Evolutionary conservation across 129 eudicot genomes (phyloP), one percentile per base, ranked within the genome.

Genomic region (Arctium lappa): DNA sequence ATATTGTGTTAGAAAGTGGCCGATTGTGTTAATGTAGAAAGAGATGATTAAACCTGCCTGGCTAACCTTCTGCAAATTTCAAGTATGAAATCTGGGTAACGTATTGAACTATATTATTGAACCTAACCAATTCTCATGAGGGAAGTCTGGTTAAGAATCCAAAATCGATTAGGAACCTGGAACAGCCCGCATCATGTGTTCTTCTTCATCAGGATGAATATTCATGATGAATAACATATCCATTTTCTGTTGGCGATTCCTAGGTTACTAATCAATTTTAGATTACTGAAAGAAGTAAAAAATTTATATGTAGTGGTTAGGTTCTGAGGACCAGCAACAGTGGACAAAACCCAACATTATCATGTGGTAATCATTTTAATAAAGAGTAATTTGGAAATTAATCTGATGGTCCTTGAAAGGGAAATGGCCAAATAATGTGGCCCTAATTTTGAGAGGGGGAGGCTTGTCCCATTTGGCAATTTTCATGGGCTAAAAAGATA

Each of bases 331-430:
- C 74, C 46, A 16, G 40, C 46, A 68, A 18, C 3, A 42, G 53
- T 30, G 75, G 33, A 75, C 22, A 44, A 63, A 39, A 65, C 1
- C 74, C 38, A 75, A 75, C 50, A n/a, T 27, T 74, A 39, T 60
- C 60, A 66, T 63, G 85, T 74, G 80, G 37, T 81, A 66, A 81
- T 68, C 75, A 31, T 82, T 44, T 69, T 68, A 48, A 48, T 12
- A 22, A 12, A 69, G 39, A 40, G 39, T 68, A 10, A 18, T 48
- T 40, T 75, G 10, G 79, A 62, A 81, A 75, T 15, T 40, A 7
- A 30, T 30, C 16, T 18, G 65, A n/a, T 31, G 85, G 80, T 75
- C 76, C 70, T 31, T 29, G 80, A 75, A 63, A 74, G 22, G 68
- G 65, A 81, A 81, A 22, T 74, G 46, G 56, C 73, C 4, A 60